phyloP scores from a whole-genome alignment of 108 stramenopile genomes.

The Conticribra weissflogii region DNA sequence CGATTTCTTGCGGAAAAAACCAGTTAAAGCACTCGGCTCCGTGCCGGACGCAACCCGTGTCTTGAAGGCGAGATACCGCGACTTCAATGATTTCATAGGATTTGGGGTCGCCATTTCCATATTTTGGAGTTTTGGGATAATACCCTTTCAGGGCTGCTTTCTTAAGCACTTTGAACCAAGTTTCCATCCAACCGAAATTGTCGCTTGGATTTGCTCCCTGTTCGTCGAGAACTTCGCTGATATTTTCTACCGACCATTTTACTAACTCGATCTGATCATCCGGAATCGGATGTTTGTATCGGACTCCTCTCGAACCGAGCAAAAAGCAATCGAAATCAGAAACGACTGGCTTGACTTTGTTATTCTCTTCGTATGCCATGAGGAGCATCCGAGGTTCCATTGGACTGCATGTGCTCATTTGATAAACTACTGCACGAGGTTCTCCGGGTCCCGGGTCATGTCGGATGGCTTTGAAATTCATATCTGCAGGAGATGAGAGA shows the following conservation, averaged over 20 bases:
- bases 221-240: slow-evolving; percentile 45
- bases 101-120: slow-evolving; percentile 63
- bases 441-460: slow-evolving; percentile 6
- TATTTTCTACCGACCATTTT: slow-evolving; percentile 45
- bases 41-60: slow-evolving; percentile 62
- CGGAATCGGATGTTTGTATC: slow-evolving; percentile 47
- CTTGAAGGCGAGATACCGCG: slow-evolving; percentile 40
- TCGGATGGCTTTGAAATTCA: slow-evolving; percentile 57
- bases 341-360: slow-evolving; percentile 57
- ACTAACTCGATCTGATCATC: slow-evolving; percentile 55
- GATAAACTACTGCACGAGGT: slow-evolving; percentile 46
- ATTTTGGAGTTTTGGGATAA: slow-evolving; percentile 51
- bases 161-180: slow-evolving; percentile 60
- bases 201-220: slow-evolving; percentile 16
- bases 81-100: slow-evolving; percentile 56
- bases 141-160: slow-evolving; percentile 40
- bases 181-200: slow-evolving; percentile 41
- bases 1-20: slow-evolving; percentile 63
- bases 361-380: slow-evolving; percentile 64
- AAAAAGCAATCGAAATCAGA: slow-evolving; percentile 72
- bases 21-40: slow-evolving; percentile 75
- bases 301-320: slow-evolving; percentile 53
- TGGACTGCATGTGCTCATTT: slow-evolving; percentile 32
- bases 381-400: slow-evolving; percentile 55
- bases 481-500: too few relatives aligned